Conservation (phyloP, 2,329 filamentous ascomycete species). For the Neofusicoccum umdonicola region DNA sequence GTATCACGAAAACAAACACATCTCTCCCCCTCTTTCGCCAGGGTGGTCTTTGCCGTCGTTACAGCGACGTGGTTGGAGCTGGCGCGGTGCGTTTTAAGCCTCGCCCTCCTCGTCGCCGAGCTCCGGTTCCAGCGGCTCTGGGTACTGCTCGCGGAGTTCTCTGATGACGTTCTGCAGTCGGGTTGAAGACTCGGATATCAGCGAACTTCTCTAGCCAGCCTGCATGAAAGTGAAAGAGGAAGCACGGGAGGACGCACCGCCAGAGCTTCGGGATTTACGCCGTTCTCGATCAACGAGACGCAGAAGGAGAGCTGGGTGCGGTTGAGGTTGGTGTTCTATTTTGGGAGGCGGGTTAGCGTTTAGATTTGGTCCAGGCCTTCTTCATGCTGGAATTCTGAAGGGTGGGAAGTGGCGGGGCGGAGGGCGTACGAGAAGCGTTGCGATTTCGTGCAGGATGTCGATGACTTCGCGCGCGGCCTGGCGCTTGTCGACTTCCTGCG, state of each 20-base stretch:
- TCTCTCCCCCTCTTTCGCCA: not conserved
- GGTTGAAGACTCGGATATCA: not conserved
- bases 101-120: constrained; percentile 1
- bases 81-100: not conserved
- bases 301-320: constrained; percentile 89
- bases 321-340: constrained; percentile 88
- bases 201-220: not conserved
- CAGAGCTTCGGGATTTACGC: constrained; percentile 91
- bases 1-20: not conserved
- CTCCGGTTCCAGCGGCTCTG: constrained; percentile 18
- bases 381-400: not conserved
- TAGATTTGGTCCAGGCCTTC: not conserved
- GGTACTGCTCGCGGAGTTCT: constrained; percentile 44
- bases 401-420: not conserved
- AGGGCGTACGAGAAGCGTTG: constrained; percentile 77
- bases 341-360: not conserved
- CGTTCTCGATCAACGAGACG: constrained; percentile 95
- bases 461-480: constrained; percentile 78
- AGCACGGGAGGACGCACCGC: constrained; percentile 62
- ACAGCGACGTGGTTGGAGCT: too few relatives aligned
- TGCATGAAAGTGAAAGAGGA: not conserved
- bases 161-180: constrained; percentile 45
- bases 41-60: too few relatives aligned
- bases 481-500: constrained; percentile 60
- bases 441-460: constrained; percentile 79